Evolutionary conservation across 2,329 filamentous ascomycete species (phyloP).

Genomic region (Ophiostoma tasmaniense): DNA sequence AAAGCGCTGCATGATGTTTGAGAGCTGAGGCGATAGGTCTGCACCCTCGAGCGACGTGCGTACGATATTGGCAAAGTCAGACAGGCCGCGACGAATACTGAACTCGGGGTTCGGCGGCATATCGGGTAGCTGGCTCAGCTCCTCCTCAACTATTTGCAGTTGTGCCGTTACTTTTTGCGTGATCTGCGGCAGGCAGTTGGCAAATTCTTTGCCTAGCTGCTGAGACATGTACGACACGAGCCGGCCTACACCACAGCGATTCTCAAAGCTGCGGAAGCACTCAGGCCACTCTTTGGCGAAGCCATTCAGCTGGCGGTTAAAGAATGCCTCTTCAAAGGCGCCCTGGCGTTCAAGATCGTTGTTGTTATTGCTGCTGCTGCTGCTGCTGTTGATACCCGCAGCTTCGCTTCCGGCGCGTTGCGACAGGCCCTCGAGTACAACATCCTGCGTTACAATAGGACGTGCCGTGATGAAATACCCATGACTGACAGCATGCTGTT

Average conservation of each 20-base stretch:
- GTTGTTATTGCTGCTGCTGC: conserved; percentile 20
- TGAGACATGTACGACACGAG: conserved; percentile 45
- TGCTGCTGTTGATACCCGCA: too few species aligned
- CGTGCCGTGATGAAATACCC: conserved; percentile 73
- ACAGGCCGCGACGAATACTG: conserved; percentile 52
- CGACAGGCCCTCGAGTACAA: conserved; percentile 11
- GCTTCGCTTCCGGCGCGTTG: conserved; percentile 10
- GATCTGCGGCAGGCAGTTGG: conserved; percentile 37
- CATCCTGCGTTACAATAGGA: conserved; percentile 31
- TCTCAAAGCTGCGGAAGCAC: conserved; percentile 38
- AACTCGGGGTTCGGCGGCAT: conserved; percentile 60
- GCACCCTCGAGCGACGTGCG: conserved; percentile 40
- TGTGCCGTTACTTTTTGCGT: conserved; percentile 43
- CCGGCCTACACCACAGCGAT: conserved; percentile 46
- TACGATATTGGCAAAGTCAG: conserved; percentile 47
- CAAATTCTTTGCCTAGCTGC: conserved; percentile 46
- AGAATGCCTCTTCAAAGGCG: conserved; percentile 45
- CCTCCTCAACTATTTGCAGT: conserved; percentile 42
- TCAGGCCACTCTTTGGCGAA: conserved; percentile 37
- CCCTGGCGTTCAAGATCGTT: conserved; percentile 45
- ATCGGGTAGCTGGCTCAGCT: conserved; percentile 55
- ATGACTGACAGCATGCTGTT: conserved; percentile 56
- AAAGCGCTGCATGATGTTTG: conserved; percentile 43
- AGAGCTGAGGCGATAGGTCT: conserved; percentile 40
- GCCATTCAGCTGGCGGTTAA: conserved; percentile 29